phyloP scores from a whole-genome alignment of 2,329 filamentous ascomycete genomes.

The Stagonosporopsis chrysanthemi region DNA sequence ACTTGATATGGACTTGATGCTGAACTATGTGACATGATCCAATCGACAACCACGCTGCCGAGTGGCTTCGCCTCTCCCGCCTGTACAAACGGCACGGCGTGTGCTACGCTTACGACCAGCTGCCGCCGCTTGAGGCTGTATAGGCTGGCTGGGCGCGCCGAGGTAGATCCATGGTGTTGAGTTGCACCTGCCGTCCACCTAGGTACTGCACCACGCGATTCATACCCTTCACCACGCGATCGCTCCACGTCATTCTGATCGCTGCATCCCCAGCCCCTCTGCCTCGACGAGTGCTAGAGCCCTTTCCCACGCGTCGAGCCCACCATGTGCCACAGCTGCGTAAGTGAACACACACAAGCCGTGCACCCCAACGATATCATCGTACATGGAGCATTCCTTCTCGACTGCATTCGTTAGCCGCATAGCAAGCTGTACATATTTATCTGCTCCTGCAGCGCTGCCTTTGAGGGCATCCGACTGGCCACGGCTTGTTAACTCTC shows the following conservation, averaged over 20 bases:
- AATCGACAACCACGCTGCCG: too few relatives aligned
- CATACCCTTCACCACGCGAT: background rate
- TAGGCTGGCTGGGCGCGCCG: constrained; percentile 1
- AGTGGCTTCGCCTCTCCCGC: constrained; percentile 7
- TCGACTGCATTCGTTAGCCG: constrained; percentile 6
- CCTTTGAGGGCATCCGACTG: constrained; percentile 8
- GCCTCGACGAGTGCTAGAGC: background rate
- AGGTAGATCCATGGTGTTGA: constrained; percentile 4
- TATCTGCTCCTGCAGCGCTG: constrained; percentile 1
- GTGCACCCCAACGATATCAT: background rate
- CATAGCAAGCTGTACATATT: constrained; percentile 1
- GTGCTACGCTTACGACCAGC: constrained; percentile 4
- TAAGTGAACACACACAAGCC: too few relatives aligned
- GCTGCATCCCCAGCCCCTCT: constrained; percentile 7
- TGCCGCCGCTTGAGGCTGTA: constrained; percentile 5
- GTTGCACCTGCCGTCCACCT: background rate
- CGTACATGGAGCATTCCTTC: background rate
- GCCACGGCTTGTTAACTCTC: background rate
- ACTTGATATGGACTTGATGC: too few relatives aligned
- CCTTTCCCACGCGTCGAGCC: background rate
- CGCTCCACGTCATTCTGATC: constrained; percentile 10
- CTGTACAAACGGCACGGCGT: constrained; percentile 15
- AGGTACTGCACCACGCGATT: constrained; percentile 4
- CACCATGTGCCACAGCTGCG: background rate
- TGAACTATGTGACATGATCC: too few relatives aligned